Evolutionary conservation across 2,329 filamentous ascomycete species (phyloP), one percentile per base, ranked within the genome.

Genomic region (Sclerotiophoma versabilis): DNA sequence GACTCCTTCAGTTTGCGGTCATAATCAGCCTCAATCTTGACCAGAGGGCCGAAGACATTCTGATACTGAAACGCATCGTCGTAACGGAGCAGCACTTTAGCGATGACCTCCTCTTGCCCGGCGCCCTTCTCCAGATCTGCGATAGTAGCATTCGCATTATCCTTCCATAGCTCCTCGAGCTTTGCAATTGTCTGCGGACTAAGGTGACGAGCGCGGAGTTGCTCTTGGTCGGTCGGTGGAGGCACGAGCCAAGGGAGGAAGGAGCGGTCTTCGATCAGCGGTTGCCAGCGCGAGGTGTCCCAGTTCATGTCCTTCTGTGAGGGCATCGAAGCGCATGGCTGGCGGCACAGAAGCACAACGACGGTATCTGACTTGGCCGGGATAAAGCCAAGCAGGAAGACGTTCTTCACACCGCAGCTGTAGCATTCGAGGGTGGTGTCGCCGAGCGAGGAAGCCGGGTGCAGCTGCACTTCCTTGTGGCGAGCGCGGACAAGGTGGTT

Each of bases 281-380:
- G 95, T 74, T 98, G 93, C 95, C 95, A 99, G 72, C 93, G 87
- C 22, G 93, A 96, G 5, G 93, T 96, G 75, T 99, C 95, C 95
- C 95, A 99, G 75, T 95, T 99, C 93, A 99, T 98, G 70, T 99
- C 95, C 78, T 99, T 99, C 62, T 92, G 93, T 27, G 95, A 98
- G 1, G 93, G 90, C 79, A 91, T 93, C 23, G 95, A 89, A 27
- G 93, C 95, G 76, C 95, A 99, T 39, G 95, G 95, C 76, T 98
- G 95, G 57, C 95, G 92, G 75, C 95, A 99, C 30, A 99, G 84
- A 37, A 99, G 86, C 20, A 99, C 95, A 7, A 99, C 96, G 23
- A 99, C 95, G 0, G 95, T 97, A 71, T 99, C 96, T 10, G 95
- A 98, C 75, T 99, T 99, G 51, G 95, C 95, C 9, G 95, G 96